Base-by-base conservation (phyloP, 1,139 yeast species). In the Taphrina communis region DNA sequence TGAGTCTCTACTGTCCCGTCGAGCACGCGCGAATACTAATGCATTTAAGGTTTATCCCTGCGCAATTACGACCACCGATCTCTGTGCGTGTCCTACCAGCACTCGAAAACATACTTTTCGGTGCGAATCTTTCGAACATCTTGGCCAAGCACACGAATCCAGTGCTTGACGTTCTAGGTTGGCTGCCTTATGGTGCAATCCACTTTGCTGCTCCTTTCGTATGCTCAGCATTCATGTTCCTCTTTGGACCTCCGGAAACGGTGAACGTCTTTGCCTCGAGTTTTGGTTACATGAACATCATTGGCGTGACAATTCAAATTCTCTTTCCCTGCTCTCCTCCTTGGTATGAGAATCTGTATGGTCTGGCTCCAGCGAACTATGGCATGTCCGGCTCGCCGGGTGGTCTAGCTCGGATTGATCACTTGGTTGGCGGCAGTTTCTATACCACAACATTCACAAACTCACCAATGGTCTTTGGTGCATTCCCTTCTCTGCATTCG, bases 291-390 rank as follows among this genome's bases (percentile, higher is more conserved):
- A 89, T 94, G 95, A 94, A 93, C 79, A 81, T 92, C 74, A 77
- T 86, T 62, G 99, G 98, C 57, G 98, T 94, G 35, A 76, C 87
- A 61, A 84, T 85, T 70, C 99, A 94, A 80, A 84, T 91, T 73
- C 73, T 86, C 39, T 92, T 91, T 78, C 98, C 99, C 2, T 91
- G 96, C 65, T 97, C 99, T 71, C 97, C 99, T 44, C 99, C 99
- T 46, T 94, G 99, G 99, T 94, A 95, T 78, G 92, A 92, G 77
- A 86, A 86, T 73, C 79, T 88, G 66, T 88, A 94, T 77, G 97
- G 97, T 0, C 83, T 93, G 72, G 86, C 87, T 72, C 96, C 97
- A 31, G 99, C 99, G 6, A 86, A 91, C 78, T 94, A 95, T 78
- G 82, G 88, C 68, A 93, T 94, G 97, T 83, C 83, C 60, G 99